Evolutionary conservation across 1,284 basidiomycete species (phyloP), one percentile per base, ranked within the genome.

Genomic region (Apiotrichum laibachii): DNA sequence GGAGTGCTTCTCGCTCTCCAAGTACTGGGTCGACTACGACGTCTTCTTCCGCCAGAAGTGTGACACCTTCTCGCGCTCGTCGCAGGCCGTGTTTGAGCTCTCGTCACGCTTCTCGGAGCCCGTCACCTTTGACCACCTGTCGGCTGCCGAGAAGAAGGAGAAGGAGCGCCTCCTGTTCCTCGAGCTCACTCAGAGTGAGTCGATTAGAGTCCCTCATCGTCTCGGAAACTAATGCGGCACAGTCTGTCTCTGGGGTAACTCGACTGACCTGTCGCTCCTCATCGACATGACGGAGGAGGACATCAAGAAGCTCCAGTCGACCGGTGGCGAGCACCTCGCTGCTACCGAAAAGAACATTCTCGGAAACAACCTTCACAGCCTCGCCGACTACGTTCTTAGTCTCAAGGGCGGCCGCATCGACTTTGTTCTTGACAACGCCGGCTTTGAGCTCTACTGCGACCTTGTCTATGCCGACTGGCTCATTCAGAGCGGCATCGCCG

Each of bases 231-330:
- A n/a, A n/a, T n/a, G n/a, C n/a, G n/a, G n/a, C n/a, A n/a, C n/a
- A 90, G 90, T 96, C 58, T 94, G 91, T 72, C 82, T 95, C 22
- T 94, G 92, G 91, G 92, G 92, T 18, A 95, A 95, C 79, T 90
- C 92, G n/a, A 98, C 95, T 58, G 94, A 98, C 78, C 82, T 98
- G 55, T 95, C 92, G 3, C 84, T 98, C 37, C 83, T 98, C 56
- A 98, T 97, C 80, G 92, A 98, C 81, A 97, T 97, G 94, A 92
- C 91, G 15, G 94, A 98, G 79, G 94, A 98, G 47, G 94, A 98
- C 77, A 97, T 99, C 80, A 95, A 95, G 79, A 86, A 89, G 56
- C 84, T 98, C n/a, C 94, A 99, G 77, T 93, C 92, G 18, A 97
- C 94, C 21, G 95, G 94, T 31, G 93, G 93, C 34, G 94, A 95